A percentile compares a stretch with the other conserved stretches of the same genome.
Evolutionary conservation across 2,329 filamentous ascomycete species (phyloP).

Genomic region (Ophiocordyceps robertsii): DNA sequence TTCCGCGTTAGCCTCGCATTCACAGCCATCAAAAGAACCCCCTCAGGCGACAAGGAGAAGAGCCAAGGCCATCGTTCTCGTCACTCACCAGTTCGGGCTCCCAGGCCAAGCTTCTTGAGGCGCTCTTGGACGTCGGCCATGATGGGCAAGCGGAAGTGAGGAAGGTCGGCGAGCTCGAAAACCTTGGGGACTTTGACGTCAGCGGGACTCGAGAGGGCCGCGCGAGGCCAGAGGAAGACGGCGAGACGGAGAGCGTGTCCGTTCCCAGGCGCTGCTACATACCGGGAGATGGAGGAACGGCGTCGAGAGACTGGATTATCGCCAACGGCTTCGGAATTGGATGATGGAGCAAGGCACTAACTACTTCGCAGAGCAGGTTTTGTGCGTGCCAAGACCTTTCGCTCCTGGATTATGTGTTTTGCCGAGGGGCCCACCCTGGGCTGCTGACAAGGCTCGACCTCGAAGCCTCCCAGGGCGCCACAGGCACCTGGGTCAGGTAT

Average conservation of each 20-base stretch:
- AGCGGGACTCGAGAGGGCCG: slow-evolving; percentile 2
- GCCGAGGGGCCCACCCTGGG: slow-evolving; percentile 9
- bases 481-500: too few species aligned
- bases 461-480: too few species aligned
- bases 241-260: background rate
- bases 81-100: slow-evolving; percentile 53
- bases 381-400: slow-evolving; percentile 33
- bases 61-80: background rate
- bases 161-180: background rate
- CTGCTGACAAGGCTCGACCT: too few species aligned
- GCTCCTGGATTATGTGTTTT: slow-evolving; percentile 25
- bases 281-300: slow-evolving; percentile 19
- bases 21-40: too few species aligned
- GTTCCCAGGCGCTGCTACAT: slow-evolving; percentile 9
- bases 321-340: slow-evolving; percentile 17
- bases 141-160: slow-evolving; percentile 17
- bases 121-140: slow-evolving; percentile 46
- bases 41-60: too few species aligned
- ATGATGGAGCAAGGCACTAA: slow-evolving; percentile 18
- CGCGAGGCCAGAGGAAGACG: background rate
- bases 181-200: slow-evolving; percentile 1
- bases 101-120: slow-evolving; percentile 43
- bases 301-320: slow-evolving; percentile 20
- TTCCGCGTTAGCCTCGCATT: too few species aligned
- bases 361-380: slow-evolving; percentile 20